Evolutionary conservation across 768 basidiomycete species (phyloP), one percentile per base, ranked within the genome.

Genomic region (Mycena kentingensis): DNA sequence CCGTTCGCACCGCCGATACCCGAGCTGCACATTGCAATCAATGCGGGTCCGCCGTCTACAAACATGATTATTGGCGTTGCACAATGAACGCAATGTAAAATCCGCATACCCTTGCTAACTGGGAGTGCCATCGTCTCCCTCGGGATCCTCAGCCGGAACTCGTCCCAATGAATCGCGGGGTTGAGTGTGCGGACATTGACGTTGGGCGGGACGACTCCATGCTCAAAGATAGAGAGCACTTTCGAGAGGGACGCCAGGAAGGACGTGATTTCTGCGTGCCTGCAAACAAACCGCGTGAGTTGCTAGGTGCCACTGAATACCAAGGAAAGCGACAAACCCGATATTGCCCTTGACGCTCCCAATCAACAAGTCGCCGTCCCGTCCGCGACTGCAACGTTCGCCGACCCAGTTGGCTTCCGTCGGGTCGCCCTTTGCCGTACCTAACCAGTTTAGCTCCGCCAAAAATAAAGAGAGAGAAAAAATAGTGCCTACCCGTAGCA

Each of bases 331-430:
- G 8, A 35, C 65, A 19, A 44, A 71, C 68, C 72, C 72, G 15
- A 72, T 61, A 51, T 73, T 73, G 11, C 72, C 70, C 48, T 73
- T 74, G 5, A 74, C 64, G 48, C 69, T 71, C 0, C 73, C 73
- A n/a, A 72, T 60, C 15, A 70, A 16, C 12, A 72, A 52, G 3
- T 69, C 65, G 2, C 58, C 62, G 8, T 60, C 51, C 22, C 65
- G 57, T 32, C 38, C 46, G 51, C 67, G 10, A 10, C 10, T 19
- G 37, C 24, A 68, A 25, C 52, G 18, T 28, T 60, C 62, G 0
- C 74, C 73, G 16, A 73, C 72, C 60, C 70, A 71, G 37, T 76
- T 77, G 3, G 69, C 70, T 57, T 77, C 76, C 2, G 68, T 70
- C 2, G 76, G 74, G 47, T 77, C 77, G 0, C 74, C 76, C 21